Conservation (phyloP, 1,284 basidiomycete species). For the Vanrija pseudolonga region DNA sequence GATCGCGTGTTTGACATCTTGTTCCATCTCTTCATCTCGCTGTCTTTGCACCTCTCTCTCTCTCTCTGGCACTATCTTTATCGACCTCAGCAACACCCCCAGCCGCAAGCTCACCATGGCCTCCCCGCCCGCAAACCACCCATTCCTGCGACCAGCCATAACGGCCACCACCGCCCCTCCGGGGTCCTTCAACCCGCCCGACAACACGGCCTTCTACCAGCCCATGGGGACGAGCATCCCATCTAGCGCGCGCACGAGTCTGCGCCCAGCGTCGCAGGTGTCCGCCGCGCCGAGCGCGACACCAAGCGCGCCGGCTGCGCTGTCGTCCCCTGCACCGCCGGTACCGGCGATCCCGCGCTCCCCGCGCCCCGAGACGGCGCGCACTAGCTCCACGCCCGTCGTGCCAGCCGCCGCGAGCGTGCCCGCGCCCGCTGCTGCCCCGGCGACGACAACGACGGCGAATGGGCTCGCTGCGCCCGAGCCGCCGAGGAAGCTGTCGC, state of each 20-base stretch:
- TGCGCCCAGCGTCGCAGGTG: neutral
- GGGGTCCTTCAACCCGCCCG: neutral
- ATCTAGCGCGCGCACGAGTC: neutral
- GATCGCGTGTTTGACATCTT: too few relatives aligned
- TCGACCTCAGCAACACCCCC: neutral
- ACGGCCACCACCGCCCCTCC: neutral
- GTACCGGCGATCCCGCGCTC: too few relatives aligned
- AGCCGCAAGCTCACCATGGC: neutral
- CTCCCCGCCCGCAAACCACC: constrained; percentile 15
- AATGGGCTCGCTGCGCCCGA: neutral
- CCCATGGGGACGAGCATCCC: neutral
- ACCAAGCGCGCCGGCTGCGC: neutral
- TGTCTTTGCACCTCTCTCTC: too few relatives aligned
- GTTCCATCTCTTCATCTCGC: too few relatives aligned
- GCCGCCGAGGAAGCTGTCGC: constrained; percentile 12
- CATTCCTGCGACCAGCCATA: constrained; percentile 16
- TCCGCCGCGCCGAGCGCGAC: neutral
- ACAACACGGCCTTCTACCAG: neutral
- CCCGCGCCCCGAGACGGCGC: too few relatives aligned
- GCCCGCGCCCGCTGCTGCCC: too few relatives aligned
- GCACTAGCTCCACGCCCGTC: too few relatives aligned
- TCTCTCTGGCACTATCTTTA: too few relatives aligned
- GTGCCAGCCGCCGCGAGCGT: neutral
- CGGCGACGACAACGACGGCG: too few relatives aligned
- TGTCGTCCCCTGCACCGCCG: neutral